These are phyloP conservation scores for Acorus gramineus DNA, from an alignment of 106 monocot genomes.

Conservation along the genomic window DNA sequence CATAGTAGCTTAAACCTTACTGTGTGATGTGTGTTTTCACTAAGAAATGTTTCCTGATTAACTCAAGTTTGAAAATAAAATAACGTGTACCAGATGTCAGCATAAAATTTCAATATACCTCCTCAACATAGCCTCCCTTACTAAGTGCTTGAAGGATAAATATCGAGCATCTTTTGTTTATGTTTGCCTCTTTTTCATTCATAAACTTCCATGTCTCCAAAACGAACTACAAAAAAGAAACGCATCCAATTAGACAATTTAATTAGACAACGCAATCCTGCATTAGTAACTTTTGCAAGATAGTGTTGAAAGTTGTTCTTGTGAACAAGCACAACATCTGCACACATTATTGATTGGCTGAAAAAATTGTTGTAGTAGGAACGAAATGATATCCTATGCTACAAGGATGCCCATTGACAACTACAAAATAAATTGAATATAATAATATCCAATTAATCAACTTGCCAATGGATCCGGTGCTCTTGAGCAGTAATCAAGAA, in stretches of 20 bases:
- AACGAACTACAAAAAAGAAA: conserved; percentile 49
- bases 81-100: not conserved
- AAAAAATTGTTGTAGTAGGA: too few species aligned
- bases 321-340: not conserved
- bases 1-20: too few species aligned
- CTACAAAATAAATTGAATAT: not conserved
- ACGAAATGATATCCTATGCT: too few species aligned
- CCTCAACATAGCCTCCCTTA: conserved; percentile 67
- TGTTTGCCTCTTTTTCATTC: conserved; percentile 35
- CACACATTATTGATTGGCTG: too few species aligned
- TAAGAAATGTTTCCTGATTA: too few species aligned
- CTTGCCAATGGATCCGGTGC: conserved; percentile 57
- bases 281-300: not conserved
- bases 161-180: conserved; percentile 40
- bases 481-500: conserved; percentile 46
- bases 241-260: conserved; percentile 1
- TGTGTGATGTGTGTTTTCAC: too few species aligned
- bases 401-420: too few species aligned
- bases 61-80: not conserved
- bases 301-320: not conserved
- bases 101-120: conserved; percentile 32
- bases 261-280: not conserved
- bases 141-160: conserved; percentile 52
- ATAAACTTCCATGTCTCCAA: conserved; percentile 66
- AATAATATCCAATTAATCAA: not conserved